A percentile compares a stretch with the other conserved stretches of the same genome.
Evolutionary conservation across 805 yeast species (phyloP).

Genomic region (Ogataea paraovalis): DNA sequence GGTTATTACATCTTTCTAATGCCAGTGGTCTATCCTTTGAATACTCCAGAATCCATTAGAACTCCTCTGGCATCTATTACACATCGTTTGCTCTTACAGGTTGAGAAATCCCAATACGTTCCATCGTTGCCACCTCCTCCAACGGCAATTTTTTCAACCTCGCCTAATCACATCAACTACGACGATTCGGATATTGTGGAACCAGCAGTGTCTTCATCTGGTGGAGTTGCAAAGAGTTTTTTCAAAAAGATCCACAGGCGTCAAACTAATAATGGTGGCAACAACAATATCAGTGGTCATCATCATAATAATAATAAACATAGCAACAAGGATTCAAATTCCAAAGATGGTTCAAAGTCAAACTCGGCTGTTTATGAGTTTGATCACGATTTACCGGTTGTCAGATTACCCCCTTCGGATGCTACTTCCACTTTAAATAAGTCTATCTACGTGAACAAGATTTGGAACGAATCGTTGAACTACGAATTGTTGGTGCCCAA

Average conservation of each 20-base stretch:
- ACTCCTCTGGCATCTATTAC: slow-evolving; percentile 47
- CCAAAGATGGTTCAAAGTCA: no score
- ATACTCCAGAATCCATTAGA: slow-evolving; percentile 56
- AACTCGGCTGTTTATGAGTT: slow-evolving; percentile 29
- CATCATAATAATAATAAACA: background rate
- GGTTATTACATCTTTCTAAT: slow-evolving; percentile 69
- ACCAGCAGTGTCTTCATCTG: slow-evolving; percentile 1
- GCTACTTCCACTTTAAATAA: slow-evolving; percentile 60
- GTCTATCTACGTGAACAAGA: slow-evolving; percentile 70
- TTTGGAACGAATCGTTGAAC: slow-evolving; percentile 68
- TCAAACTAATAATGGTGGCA: slow-evolving; percentile 6
- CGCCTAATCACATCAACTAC: slow-evolving; percentile 26
- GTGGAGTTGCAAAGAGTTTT: slow-evolving; percentile 14
- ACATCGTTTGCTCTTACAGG: slow-evolving; percentile 39
- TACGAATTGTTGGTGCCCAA: slow-evolving; percentile 70
- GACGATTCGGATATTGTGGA: slow-evolving; percentile 2
- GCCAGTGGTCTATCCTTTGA: slow-evolving; percentile 58
- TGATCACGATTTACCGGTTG: slow-evolving; percentile 41
- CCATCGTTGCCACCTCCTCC: slow-evolving; percentile 31
- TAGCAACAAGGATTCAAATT: background rate
- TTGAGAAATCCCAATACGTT: slow-evolving; percentile 30
- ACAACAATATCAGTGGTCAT: slow-evolving; percentile 18
- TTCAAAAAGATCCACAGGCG: slow-evolving; percentile 21
- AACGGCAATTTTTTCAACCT: slow-evolving; percentile 31
- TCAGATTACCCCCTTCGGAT: slow-evolving; percentile 53